Evolutionary conservation across 176 grass and related monocot genomes (phyloP).

Genomic region (Zoysia japonica): DNA sequence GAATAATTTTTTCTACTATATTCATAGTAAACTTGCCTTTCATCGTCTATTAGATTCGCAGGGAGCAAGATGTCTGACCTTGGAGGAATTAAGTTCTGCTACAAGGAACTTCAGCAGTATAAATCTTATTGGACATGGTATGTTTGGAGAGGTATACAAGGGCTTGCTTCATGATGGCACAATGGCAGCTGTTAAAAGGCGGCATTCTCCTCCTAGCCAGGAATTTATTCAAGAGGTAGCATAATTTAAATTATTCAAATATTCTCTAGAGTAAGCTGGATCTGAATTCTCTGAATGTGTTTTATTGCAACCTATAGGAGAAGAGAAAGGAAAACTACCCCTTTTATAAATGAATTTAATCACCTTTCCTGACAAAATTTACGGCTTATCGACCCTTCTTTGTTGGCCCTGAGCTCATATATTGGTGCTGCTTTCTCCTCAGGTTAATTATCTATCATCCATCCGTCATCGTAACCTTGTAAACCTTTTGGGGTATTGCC

Average conservation of each 20-base stretch:
- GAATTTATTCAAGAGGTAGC: conserved; percentile 86
- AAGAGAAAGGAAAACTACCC: background rate
- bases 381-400: background rate
- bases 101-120: conserved; percentile 71
- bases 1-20: conserved; percentile 24
- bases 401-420: conserved; percentile 24
- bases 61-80: conserved; percentile 55
- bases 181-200: conserved; percentile 83
- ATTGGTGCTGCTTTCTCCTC: conserved; percentile 19
- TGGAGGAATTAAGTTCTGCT: conserved; percentile 76
- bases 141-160: conserved; percentile 91
- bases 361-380: background rate
- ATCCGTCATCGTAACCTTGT: conserved; percentile 82
- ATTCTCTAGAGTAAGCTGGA: conserved; percentile 27
- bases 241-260: conserved; percentile 18
- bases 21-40: background rate
- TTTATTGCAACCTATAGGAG: background rate
- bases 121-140: conserved; percentile 79
- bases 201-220: conserved; percentile 62
- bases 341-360: conserved; percentile 4
- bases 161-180: conserved; percentile 88
- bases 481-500: conserved; percentile 89
- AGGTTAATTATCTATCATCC: conserved; percentile 71
- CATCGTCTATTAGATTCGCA: conserved; percentile 45
- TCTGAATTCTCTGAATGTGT: background rate